phyloP scores from a whole-genome alignment of 805 yeast species.

The Saccharomycopsis babjevae region DNA sequence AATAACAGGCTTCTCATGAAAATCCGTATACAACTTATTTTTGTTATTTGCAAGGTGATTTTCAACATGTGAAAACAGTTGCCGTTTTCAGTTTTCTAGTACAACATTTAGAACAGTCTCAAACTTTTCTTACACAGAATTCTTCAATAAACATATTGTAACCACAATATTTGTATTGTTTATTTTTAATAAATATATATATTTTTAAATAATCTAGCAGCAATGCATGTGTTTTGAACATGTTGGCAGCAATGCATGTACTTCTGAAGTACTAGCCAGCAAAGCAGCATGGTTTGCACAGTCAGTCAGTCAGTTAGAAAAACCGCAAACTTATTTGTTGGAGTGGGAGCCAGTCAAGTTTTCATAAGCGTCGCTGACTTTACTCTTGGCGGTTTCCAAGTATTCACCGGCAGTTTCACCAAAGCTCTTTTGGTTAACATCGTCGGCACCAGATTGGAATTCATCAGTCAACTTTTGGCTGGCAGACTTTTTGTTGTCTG shows the following conservation, averaged over 20 bases:
- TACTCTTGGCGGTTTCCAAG: conserved; percentile 45
- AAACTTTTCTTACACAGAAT: background rate
- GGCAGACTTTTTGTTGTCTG: conserved; percentile 58
- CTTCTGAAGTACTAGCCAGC: background rate
- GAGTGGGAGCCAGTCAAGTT: conserved; percentile 17
- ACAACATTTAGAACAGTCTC: background rate
- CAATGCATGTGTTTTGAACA: no score
- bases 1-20: no score
- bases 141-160: no score
- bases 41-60: background rate
- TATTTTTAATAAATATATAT: no score
- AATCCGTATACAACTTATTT: no score
- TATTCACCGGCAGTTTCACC: conserved; percentile 50
- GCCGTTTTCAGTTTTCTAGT: no score
- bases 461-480: conserved; percentile 48
- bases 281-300: no score
- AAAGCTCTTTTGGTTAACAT: conserved; percentile 32
- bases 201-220: no score
- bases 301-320: no score
- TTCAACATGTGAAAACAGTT: background rate
- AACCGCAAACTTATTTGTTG: background rate
- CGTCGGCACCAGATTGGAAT: conserved; percentile 43
- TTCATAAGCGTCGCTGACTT: conserved; percentile 35
- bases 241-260: background rate
- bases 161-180: background rate